These are phyloP conservation scores for Stagonosporopsis cucurbitacearum DNA, from an alignment of 2,329 filamentous ascomycete species.

Conservation along the genomic window DNA sequence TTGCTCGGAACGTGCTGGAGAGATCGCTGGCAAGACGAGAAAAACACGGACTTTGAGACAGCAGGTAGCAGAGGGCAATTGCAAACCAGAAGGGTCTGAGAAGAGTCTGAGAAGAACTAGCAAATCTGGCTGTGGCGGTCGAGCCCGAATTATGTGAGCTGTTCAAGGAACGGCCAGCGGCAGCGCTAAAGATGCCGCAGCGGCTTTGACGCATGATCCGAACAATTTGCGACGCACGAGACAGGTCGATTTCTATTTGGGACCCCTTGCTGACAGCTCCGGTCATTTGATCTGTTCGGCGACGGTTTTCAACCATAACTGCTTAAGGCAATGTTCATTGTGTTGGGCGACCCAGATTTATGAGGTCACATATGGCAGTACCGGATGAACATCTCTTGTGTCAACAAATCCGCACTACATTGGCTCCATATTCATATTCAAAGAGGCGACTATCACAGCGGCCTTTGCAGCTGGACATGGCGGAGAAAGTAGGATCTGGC, in stretches of 20 bases:
- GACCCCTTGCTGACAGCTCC: constrained; percentile 21
- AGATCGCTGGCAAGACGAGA: neutral
- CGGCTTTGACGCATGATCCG: constrained; percentile 27
- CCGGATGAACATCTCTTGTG: neutral
- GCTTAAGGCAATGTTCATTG: constrained; percentile 1
- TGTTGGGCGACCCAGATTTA: neutral
- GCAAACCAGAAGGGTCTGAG: constrained; percentile 1
- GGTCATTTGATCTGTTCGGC: constrained; percentile 26
- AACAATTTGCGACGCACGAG: constrained; percentile 27
- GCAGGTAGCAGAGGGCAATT: neutral
- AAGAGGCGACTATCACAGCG: constrained; percentile 8
- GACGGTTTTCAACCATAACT: constrained; percentile 12
- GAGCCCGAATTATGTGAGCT: constrained; percentile 6
- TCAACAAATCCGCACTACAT: neutral
- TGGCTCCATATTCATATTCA: neutral
- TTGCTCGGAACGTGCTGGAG: constrained; percentile 6
- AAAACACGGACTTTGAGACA: neutral
- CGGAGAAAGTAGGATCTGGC: constrained; percentile 9
- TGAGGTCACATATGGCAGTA: constrained; percentile 6
- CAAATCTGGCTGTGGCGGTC: neutral
- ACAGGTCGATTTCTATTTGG: constrained; percentile 17
- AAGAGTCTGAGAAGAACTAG: neutral
- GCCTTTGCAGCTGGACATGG: neutral
- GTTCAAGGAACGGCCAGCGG: constrained; percentile 26
- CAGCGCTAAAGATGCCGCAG: constrained; percentile 35